These are phyloP conservation scores for Saksenaea oblongispora DNA, from an alignment of 371 early-diverging fungal genomes.

Conservation along the genomic window DNA sequence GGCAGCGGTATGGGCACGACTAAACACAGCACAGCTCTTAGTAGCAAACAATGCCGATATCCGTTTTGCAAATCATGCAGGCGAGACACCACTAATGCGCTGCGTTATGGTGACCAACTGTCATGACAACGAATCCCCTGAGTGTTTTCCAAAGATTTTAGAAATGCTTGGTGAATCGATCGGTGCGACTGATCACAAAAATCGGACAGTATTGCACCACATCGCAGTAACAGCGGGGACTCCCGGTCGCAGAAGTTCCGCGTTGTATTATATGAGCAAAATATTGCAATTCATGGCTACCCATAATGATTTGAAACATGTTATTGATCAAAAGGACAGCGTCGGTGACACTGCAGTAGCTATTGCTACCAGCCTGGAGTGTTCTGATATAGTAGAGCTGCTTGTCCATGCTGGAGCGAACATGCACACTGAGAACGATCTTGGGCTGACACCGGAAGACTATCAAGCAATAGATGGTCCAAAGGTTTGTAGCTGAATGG, in stretches of 20 bases:
- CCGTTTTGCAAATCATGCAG: constrained; percentile 61
- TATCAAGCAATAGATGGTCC: constrained; percentile 43
- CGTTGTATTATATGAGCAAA: constrained; percentile 78
- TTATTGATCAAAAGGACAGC: constrained; percentile 72
- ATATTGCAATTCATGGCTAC: constrained; percentile 34
- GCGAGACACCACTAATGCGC: constrained; percentile 86
- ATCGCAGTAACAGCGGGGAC: constrained; percentile 66
- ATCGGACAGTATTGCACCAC: constrained; percentile 88
- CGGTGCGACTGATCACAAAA: constrained; percentile 64
- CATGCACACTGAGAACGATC: constrained; percentile 65
- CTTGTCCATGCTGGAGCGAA: constrained; percentile 83
- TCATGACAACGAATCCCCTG: constrained; percentile 58
- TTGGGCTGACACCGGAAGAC: constrained; percentile 68
- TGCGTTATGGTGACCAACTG: constrained; percentile 84
- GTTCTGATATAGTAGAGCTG: constrained; percentile 63
- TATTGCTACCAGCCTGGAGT: constrained; percentile 81
- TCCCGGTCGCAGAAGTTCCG: constrained; percentile 64
- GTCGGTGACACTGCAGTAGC: constrained; percentile 91
- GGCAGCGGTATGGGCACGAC: constrained; percentile 82
- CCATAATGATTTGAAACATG: constrained; percentile 35
- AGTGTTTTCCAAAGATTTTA: constrained; percentile 76
- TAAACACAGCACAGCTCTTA: constrained; percentile 65
- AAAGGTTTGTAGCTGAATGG: neutral
- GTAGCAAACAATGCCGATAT: constrained; percentile 70
- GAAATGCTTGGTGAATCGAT: constrained; percentile 70